A percentile compares a stretch with the other conserved stretches of the same genome.
phyloP scores from a whole-genome alignment of 2,329 filamentous ascomycete species.

The Trichoderma afroharzianum region DNA sequence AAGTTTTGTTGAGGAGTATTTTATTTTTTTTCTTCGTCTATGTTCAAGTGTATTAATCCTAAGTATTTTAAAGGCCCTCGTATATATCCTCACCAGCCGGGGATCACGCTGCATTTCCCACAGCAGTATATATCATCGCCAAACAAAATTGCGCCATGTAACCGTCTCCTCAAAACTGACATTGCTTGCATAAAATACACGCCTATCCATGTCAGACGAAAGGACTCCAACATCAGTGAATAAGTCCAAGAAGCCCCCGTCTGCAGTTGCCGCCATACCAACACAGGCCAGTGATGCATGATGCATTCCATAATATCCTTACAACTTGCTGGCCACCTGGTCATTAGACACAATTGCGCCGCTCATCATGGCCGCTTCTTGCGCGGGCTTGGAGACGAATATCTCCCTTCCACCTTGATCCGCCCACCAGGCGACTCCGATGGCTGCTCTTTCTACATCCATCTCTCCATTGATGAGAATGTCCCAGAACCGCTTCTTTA shows the following conservation, averaged over 20 bases:
- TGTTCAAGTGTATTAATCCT: not conserved
- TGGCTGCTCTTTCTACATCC: conserved; percentile 77
- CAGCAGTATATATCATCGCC: conserved; percentile 7
- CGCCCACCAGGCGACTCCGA: conserved; percentile 85
- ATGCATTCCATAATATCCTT: not conserved
- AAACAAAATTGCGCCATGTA: not conserved
- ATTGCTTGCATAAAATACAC: not conserved
- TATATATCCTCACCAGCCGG: not conserved
- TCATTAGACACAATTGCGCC: conserved; percentile 43
- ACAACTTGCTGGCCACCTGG: conserved; percentile 28
- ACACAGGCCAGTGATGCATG: not conserved
- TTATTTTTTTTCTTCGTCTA: not conserved
- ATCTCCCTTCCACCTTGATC: conserved; percentile 52
- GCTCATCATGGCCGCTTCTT: conserved; percentile 47
- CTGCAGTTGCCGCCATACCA: not conserved
- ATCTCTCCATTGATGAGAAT: conserved; percentile 77
- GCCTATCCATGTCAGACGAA: not conserved
- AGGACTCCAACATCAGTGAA: not conserved
- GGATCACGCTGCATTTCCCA: not conserved
- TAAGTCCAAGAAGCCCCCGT: not conserved
- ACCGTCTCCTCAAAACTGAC: not conserved
- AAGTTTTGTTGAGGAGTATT: not conserved
- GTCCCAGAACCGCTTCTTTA: conserved; percentile 73
- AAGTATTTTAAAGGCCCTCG: not conserved
- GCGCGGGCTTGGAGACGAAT: conserved; percentile 35